Evolutionary conservation across 2,329 filamentous ascomycete genomes (phyloP), one percentile per base, ranked within the genome.

Genomic region (Knoxdaviesia proteae): DNA sequence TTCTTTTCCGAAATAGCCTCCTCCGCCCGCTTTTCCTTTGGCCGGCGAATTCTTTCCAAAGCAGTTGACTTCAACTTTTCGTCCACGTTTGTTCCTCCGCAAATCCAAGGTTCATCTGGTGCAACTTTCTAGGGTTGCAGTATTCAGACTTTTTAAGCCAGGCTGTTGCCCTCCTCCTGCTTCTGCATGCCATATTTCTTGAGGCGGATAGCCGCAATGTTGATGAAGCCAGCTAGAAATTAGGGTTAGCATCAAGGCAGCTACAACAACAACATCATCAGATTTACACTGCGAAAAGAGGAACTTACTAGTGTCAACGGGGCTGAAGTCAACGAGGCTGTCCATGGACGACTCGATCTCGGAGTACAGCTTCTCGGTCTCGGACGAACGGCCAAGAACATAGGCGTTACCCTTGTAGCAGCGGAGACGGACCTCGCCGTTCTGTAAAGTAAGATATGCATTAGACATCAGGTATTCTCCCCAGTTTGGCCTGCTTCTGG

Each of bases 161-260:
- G 20, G 20, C 20, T 20, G 20, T 20, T 20, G 43, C 54, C 54
- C 34, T 58, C 49, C 49, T 51, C 50, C 40, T 55, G 55, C 54
- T 58, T 60, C 39, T 47, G 43, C 32, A 31, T 46, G 31, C 54
- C 54, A 32, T 58, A 57, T 51, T 61, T 77, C 60, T 74, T 63
- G 41, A 80, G 61, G 38, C 72, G 65, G 49, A 80, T 80, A 48
- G 72, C 72, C 53, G 88, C 68, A 51, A 84, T 77, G 42, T 67
- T 68, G 54, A 88, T 75, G 54, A 78, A 77, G 31, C 67, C 67
- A 8, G 54, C 20, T 20, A 20, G 20, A 20, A 20, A 20, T 20
- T 69, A 49, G 74, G 74, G 55, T 20, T 20, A 20, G 20, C 3
- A 20, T 20, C 20, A 2, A 20, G 20, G 20, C 20, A 20, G 20